These are phyloP conservation scores for Phialophora chinensis DNA, from an alignment of 2,329 filamentous ascomycete species.

Conservation along the genomic window DNA sequence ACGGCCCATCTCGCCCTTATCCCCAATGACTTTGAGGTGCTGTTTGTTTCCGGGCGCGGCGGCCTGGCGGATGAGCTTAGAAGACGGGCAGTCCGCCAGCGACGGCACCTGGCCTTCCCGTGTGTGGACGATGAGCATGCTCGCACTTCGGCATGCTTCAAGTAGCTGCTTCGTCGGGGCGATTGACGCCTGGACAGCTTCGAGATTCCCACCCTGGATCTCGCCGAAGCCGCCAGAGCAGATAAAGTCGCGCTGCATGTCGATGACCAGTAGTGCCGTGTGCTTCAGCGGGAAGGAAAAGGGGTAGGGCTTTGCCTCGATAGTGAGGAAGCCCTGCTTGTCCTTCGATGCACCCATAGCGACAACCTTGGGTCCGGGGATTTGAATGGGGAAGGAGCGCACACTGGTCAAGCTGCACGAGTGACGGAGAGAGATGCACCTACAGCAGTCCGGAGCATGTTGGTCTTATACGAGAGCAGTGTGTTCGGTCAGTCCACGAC, in stretches of 20 bases:
- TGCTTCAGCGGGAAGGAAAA: constrained; percentile 55
- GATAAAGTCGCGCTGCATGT: constrained; percentile 61
- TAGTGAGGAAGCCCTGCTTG: constrained; percentile 76
- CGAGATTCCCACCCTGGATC: constrained; percentile 56
- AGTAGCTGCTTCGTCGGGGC: constrained; percentile 51
- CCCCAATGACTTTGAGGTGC: constrained; percentile 58
- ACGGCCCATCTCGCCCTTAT: constrained; percentile 60
- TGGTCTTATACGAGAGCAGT: constrained; percentile 9
- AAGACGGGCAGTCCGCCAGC: constrained; percentile 59
- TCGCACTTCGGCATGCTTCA: constrained; percentile 49
- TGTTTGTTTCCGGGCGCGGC: constrained; percentile 54
- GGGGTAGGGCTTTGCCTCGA: constrained; percentile 67
- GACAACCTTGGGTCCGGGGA: background rate
- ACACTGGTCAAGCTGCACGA: background rate
- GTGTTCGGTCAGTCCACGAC: background rate
- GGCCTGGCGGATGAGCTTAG: constrained; percentile 58
- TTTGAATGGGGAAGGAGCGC: background rate
- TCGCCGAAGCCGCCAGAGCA: constrained; percentile 58
- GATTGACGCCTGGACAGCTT: constrained; percentile 49
- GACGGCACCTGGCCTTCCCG: constrained; percentile 59
- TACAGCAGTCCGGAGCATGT: constrained; percentile 17
- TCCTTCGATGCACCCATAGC: constrained; percentile 41
- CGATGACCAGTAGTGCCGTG: constrained; percentile 58
- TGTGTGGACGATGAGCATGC: constrained; percentile 57
- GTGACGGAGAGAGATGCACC: background rate